Conservation (phyloP, 371 early-diverging fungal species). For the Mortierella sp. region DNA sequence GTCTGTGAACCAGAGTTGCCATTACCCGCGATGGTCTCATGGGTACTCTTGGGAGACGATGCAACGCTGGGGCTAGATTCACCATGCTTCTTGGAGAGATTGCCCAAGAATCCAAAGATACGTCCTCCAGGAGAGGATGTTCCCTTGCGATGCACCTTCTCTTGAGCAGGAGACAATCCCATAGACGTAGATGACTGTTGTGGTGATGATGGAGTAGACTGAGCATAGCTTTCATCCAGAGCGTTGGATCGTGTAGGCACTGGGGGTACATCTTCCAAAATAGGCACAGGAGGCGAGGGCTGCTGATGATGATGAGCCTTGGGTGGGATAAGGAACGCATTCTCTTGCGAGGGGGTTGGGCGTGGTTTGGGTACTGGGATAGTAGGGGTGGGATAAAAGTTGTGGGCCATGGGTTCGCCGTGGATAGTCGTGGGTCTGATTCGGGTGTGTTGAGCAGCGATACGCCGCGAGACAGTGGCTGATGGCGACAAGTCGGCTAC, state of each 20-base stretch:
- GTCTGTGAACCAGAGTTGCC: constrained; percentile 12
- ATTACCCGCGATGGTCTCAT: constrained; percentile 30
- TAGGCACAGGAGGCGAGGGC: constrained; percentile 31
- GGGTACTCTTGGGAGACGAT: constrained; percentile 28
- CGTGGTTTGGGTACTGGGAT: constrained; percentile 30
- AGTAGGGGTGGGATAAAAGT: constrained; percentile 15
- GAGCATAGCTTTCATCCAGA: background rate
- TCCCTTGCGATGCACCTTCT: constrained; percentile 36
- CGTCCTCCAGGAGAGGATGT: constrained; percentile 42
- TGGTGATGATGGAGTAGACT: constrained; percentile 17
- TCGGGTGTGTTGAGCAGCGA: constrained; percentile 31
- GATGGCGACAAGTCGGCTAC: constrained; percentile 40
- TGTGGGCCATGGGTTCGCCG: constrained; percentile 50
- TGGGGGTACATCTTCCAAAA: constrained; percentile 31
- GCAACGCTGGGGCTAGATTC: constrained; percentile 24
- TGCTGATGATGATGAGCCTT: constrained; percentile 43
- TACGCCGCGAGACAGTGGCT: constrained; percentile 41
- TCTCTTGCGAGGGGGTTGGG: constrained; percentile 29
- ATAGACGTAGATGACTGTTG: too few relatives aligned
- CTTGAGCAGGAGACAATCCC: constrained; percentile 6
- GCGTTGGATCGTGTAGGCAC: constrained; percentile 20
- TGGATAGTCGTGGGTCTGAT: constrained; percentile 49
- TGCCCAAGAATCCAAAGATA: constrained; percentile 48
- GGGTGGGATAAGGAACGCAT: constrained; percentile 18
- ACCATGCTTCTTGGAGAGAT: constrained; percentile 47